Percentiles rank a stretch among this genome's conserved stretches.
These are phyloP conservation scores for Trichopus zeylanicus DNA, from an alignment of 116 monocot genomes.

Conservation along the genomic window DNA sequence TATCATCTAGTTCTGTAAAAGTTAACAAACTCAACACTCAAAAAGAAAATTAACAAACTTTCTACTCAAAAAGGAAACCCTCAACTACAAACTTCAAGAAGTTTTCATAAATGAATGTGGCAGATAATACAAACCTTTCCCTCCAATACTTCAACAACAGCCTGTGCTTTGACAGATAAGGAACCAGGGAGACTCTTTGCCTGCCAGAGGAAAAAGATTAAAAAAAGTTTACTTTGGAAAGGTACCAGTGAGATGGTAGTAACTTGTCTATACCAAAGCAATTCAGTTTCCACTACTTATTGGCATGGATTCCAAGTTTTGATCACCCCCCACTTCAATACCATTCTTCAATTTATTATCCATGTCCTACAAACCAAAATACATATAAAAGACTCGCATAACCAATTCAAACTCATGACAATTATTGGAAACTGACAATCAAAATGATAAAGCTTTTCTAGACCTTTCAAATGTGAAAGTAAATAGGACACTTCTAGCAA, in stretches of 20 bases:
- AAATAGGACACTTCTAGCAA: too few species aligned
- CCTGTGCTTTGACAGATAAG: slow-evolving; percentile 62
- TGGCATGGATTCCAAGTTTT: slow-evolving; percentile 19
- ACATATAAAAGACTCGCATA: not conserved
- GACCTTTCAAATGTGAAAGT: too few species aligned
- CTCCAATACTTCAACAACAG: slow-evolving; percentile 68
- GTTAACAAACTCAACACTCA: not conserved
- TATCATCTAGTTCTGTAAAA: not conserved
- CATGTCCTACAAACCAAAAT: slow-evolving; percentile 39
- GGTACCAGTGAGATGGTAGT: not conserved
- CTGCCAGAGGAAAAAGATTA: slow-evolving; percentile 29
- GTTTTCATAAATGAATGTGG: not conserved
- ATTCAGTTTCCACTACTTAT: slow-evolving; percentile 41
- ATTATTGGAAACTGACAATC: too few species aligned
- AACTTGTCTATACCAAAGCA: slow-evolving; percentile 40
- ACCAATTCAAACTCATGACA: too few species aligned
- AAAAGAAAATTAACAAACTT: too few species aligned
- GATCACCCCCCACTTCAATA: slow-evolving; percentile 38
- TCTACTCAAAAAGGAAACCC: not conserved
- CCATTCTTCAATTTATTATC: slow-evolving; percentile 93
- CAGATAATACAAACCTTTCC: slow-evolving; percentile 55
- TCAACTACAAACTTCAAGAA: not conserved
- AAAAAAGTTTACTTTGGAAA: not conserved
- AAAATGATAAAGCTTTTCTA: too few species aligned
- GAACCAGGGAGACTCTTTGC: slow-evolving; percentile 60